Conservation (phyloP, 2,329 filamentous ascomycete genomes). For the Hysterium pulicare region DNA sequence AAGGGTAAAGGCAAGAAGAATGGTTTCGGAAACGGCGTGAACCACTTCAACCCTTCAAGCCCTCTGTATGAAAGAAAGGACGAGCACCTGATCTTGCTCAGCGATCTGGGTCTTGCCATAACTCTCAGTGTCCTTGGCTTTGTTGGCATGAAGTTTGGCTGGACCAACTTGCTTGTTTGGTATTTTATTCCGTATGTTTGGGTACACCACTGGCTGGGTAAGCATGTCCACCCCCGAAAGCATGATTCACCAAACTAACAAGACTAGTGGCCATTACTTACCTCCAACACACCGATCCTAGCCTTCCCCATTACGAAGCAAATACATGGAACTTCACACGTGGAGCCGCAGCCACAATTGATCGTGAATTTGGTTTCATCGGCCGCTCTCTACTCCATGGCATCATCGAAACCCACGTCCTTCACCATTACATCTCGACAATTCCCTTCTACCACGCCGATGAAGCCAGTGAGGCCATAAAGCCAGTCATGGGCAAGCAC, state of each 20-base stretch:
- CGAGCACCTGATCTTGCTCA: constrained; percentile 79
- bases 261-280: constrained; percentile 85
- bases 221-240: constrained; percentile 39
- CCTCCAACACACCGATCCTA: constrained; percentile 94
- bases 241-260: constrained; percentile 22
- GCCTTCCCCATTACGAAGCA: constrained; percentile 85
- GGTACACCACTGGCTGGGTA: constrained; percentile 99
- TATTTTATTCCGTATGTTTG: constrained; percentile 93
- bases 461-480: constrained; percentile 91
- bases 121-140: constrained; percentile 60
- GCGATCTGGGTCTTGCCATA: constrained; percentile 72
- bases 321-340: constrained; percentile 90
- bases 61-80: constrained; percentile 91
- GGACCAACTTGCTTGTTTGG: constrained; percentile 85
- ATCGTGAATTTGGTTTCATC: constrained; percentile 95
- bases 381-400: constrained; percentile 88
- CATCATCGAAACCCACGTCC: constrained; percentile 95
- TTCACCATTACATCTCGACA: constrained; percentile 94
- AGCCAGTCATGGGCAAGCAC: constrained; percentile 90
- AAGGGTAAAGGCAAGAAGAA: constrained; percentile 91
- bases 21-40: constrained; percentile 75
- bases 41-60: constrained; percentile 88
- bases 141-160: constrained; percentile 76
- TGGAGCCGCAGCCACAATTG: constrained; percentile 91
- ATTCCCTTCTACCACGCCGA: constrained; percentile 98